phyloP scores from a whole-genome alignment of 129 eudicot genomes.

The Arctium lappa region DNA sequence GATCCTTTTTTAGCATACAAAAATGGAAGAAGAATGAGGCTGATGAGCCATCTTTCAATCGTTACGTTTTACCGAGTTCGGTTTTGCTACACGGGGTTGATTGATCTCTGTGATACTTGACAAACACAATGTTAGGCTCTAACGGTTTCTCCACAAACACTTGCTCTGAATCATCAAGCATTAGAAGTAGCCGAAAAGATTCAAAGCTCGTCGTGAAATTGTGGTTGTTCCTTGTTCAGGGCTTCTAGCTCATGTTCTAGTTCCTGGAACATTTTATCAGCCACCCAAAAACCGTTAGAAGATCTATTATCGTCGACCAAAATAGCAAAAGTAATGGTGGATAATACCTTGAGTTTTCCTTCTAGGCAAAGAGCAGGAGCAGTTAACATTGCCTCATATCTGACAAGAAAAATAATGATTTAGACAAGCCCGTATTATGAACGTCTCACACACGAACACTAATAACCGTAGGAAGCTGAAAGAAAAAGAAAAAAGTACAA shows the following conservation, averaged over 20 bases:
- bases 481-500: too few relatives aligned
- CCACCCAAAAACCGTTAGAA: slow-evolving; percentile 15
- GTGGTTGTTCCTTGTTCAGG: slow-evolving; percentile 55
- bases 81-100: not conserved
- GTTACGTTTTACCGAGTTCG: not conserved
- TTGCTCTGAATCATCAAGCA: slow-evolving; percentile 11
- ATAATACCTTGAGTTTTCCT: slow-evolving; percentile 75
- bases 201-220: slow-evolving; percentile 71
- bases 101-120: not conserved
- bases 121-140: not conserved
- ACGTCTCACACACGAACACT: not conserved
- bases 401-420: slow-evolving; percentile 29
- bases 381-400: slow-evolving; percentile 69
- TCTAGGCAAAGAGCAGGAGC: slow-evolving; percentile 86
- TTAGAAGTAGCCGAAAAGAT: not conserved
- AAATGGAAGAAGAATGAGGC: slow-evolving; percentile 10
- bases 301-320: not conserved
- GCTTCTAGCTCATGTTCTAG: slow-evolving; percentile 66
- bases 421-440: not conserved
- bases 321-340: not conserved
- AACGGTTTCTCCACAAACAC: not conserved
- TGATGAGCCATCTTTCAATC: slow-evolving; percentile 6
- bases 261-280: slow-evolving; percentile 44
- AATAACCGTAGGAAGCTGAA: not conserved
- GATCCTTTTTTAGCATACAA: slow-evolving; percentile 12